Evolutionary conservation across 805 yeast genomes (phyloP).

Genomic region (Spathaspora hagerdaliae): DNA sequence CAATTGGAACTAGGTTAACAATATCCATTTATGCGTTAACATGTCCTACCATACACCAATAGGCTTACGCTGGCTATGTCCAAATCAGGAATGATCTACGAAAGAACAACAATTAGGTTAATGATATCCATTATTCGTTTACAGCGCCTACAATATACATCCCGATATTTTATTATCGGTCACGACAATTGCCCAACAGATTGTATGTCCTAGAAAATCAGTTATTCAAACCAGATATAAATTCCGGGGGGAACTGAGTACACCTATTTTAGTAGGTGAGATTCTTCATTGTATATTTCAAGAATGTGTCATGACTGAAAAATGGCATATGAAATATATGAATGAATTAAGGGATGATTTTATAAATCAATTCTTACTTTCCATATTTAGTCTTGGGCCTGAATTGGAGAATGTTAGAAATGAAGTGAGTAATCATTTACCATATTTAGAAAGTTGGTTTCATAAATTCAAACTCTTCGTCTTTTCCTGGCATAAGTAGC

Average conservation of each 20-base stretch:
- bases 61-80: no score
- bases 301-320: conserved; percentile 39
- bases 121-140: no score
- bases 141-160: no score
- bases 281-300: conserved; percentile 79
- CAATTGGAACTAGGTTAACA: no score
- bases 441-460: conserved; percentile 53
- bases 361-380: conserved; percentile 42
- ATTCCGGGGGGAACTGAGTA: conserved; percentile 59
- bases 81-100: no score
- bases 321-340: conserved; percentile 38
- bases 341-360: conserved; percentile 31
- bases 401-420: conserved; percentile 38
- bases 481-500: no score
- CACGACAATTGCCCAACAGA: conserved; percentile 73
- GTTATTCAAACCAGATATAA: conserved; percentile 54
- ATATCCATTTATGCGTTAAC: no score
- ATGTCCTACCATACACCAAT: no score
- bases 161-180: conserved; percentile 84
- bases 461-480: no score
- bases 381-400: conserved; percentile 54
- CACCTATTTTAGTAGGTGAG: conserved; percentile 75
- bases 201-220: conserved; percentile 69
- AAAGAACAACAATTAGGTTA: no score
- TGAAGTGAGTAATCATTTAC: conserved; percentile 45